Evolutionary conservation across 192 early-diverging fungal genomes (phyloP), one percentile per base, ranked within the genome.

Genomic region (Backusella westeae): DNA sequence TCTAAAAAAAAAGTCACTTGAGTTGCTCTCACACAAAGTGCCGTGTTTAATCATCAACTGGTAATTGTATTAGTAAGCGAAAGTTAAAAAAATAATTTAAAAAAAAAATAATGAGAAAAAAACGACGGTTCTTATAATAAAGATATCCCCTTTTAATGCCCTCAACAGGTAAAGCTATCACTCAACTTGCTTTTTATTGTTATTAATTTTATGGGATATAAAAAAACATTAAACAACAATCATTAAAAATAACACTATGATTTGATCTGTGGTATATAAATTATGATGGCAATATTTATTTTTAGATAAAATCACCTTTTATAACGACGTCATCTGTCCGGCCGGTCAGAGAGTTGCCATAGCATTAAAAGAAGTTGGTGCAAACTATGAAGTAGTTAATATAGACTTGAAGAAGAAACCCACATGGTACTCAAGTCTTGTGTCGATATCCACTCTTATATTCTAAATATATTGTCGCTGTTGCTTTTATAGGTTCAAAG

Each of bases 341-440:
- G 93, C 84, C 52, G 91, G 91, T n/a, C 91, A 90, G 41, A 90
- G 92, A 26, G 85, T 88, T 0, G 78, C 87, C 44, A 86, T 93
- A 32, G 89, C 91, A 1, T 78, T 92, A n/a, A 82, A 85, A 34
- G 88, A 90, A 44, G 83, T 85, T 74, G 82, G 85, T 19, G 80
- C 85, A 23, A 80, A 84, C 12, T 86, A 87, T 74, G 82, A 86
- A 53, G 69, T 85, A 8, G 84, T 91, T 39, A 74, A 87, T n/a
- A 93, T 94, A 69, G 91, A 94, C 68, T 79, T 94, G 29, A 35
- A 73, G n/a, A 89, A 89, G 75, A 90, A 91, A 67, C 90, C 90
- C 15, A 73, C 80, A 9, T 90, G 91, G 82, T 92, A 84, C 76
- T 80, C 87, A 2, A 39, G 38, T 39, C 38, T 39, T 10, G 10